Percentiles rank a stretch among this genome's conserved stretches.
phyloP scores from a whole-genome alignment of 768 basidiomycete species.

The Mycena vitilis region DNA sequence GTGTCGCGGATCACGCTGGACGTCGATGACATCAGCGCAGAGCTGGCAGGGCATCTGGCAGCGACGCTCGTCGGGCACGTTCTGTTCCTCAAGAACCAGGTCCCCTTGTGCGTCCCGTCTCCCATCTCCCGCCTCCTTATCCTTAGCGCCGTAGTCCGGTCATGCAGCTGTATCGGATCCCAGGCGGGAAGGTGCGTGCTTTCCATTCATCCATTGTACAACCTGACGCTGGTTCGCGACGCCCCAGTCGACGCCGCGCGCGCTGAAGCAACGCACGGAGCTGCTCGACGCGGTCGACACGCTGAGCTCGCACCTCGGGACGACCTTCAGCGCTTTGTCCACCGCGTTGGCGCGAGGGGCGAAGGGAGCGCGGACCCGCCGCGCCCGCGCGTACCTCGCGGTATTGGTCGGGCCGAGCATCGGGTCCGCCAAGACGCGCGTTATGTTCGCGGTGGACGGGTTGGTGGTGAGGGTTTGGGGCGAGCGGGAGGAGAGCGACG shows the following conservation, averaged over 20 bases:
- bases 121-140: too few relatives aligned
- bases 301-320: slow-evolving; percentile 76
- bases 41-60: slow-evolving; percentile 73
- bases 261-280: slow-evolving; percentile 70
- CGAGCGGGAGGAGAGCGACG: slow-evolving; percentile 43
- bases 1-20: slow-evolving; percentile 62
- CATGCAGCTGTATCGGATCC: slow-evolving; percentile 69
- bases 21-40: slow-evolving; percentile 62
- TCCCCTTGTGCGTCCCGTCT: slow-evolving; percentile 72
- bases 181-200: slow-evolving; percentile 53
- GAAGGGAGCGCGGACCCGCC: neutral
- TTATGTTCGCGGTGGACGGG: slow-evolving; percentile 74
- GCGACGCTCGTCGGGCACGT: slow-evolving; percentile 74
- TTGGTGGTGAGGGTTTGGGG: slow-evolving; percentile 64
- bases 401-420: slow-evolving; percentile 76
- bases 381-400: slow-evolving; percentile 62
- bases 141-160: slow-evolving; percentile 61
- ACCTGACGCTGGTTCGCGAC: too few relatives aligned
- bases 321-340: slow-evolving; percentile 80
- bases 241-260: slow-evolving; percentile 56
- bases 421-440: slow-evolving; percentile 68
- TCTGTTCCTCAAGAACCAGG: slow-evolving; percentile 81
- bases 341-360: slow-evolving; percentile 64
- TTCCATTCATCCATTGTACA: too few relatives aligned
- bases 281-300: slow-evolving; percentile 76